Base-by-base conservation (phyloP, 306 rosid genomes). In the Albizia julibrissin region DNA sequence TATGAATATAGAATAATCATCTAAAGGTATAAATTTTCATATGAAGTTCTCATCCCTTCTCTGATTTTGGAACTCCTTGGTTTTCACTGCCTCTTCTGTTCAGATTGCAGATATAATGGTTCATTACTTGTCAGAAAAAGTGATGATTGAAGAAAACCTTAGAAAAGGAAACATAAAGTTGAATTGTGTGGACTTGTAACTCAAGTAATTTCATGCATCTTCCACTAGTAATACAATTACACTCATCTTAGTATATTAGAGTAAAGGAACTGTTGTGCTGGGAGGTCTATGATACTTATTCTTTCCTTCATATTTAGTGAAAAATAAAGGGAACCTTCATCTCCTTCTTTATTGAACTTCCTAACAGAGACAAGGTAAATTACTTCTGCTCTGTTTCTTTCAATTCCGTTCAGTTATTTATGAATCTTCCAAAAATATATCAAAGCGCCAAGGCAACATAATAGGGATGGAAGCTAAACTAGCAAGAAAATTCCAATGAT, bases 401-500 rank as follows among this genome's bases (percentile, higher is more conserved):
- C 14, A 8, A 59, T 24, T 26, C 33, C 33, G 26, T 22, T 59
- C 33, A 3, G 31, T 59, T 9, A 59, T 24, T 59, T 59, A 59
- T 59, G 33, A 59, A 59, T 22, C 33, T 59, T 59, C 66, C 66
- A 59, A 24, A 24, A 24, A 24, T 10, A 59, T 11, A 58, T 5
- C 29, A 58, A 58, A 22, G 15, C 2, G 5, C 66, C 66, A 59
- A 10, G 6, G 16, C 33, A 22, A 59, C 66, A 24, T 59, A 11
- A 24, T 10, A 22, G 6, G 16, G 33, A 68, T 43, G 44, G 39
- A 37, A 78, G 31, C 46, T 78, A 59, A 74, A 79, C 62, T 74
- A 62, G 61, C 26, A 74, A 47, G 67, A 69, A 27, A 50, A 33
- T 47, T 76, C 6, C 16, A 15, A 37, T 81, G 12, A 61, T 79